phyloP scores from a whole-genome alignment of 768 basidiomycete species.

The Suillus subaureus region DNA sequence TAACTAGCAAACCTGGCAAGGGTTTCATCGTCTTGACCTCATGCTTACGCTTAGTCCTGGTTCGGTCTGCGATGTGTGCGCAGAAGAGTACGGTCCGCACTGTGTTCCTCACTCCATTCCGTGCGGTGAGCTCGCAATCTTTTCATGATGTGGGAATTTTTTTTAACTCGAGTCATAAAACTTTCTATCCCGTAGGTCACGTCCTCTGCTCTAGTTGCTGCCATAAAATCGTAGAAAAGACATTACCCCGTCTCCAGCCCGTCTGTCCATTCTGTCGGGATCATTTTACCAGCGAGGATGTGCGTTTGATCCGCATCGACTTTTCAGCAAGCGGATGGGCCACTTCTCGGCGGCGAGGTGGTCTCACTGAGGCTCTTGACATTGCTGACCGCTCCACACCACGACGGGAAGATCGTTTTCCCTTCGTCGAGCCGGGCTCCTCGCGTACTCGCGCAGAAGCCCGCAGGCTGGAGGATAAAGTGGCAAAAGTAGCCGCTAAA shows the following conservation, averaged over 20 bases:
- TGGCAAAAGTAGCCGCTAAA: constrained; percentile 77
- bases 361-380: constrained; percentile 50
- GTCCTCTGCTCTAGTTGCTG: constrained; percentile 78
- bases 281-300: constrained; percentile 61
- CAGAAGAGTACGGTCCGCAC: constrained; percentile 79
- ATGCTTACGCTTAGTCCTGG: constrained; percentile 86
- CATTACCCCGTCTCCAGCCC: constrained; percentile 65
- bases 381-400: constrained; percentile 43
- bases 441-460: constrained; percentile 54
- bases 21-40: constrained; percentile 41
- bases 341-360: constrained; percentile 61
- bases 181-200: constrained; percentile 54
- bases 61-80: constrained; percentile 88
- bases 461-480: constrained; percentile 74
- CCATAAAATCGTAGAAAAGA: constrained; percentile 82
- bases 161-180: constrained; percentile 12
- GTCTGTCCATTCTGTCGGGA: constrained; percentile 87
- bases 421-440: constrained; percentile 43
- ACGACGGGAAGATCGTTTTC: constrained; percentile 50
- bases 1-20: constrained; percentile 41
- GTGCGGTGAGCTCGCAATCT: constrained; percentile 56
- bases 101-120: constrained; percentile 80
- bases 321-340: constrained; percentile 69
- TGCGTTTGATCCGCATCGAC: constrained; percentile 81
- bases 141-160: constrained; percentile 25